Evolutionary conservation across 2,329 filamentous ascomycete genomes (phyloP).

Genomic region (Aspergillus uvarum): DNA sequence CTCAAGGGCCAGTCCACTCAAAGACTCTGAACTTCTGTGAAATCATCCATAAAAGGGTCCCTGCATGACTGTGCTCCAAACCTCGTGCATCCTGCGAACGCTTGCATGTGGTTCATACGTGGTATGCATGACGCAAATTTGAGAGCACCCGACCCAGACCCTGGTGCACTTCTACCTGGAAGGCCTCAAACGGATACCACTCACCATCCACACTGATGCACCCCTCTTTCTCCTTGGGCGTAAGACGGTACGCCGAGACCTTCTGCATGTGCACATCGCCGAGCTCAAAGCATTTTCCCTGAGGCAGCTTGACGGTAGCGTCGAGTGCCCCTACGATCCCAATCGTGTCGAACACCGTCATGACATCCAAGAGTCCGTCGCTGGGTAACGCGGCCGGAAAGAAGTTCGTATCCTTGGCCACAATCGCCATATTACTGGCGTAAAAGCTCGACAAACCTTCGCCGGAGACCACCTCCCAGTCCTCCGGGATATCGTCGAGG

Average conservation of each 20-base stretch:
- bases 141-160: slow-evolving; percentile 79
- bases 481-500: slow-evolving; percentile 69
- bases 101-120: slow-evolving; percentile 48
- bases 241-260: slow-evolving; percentile 78
- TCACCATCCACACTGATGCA: slow-evolving; percentile 95
- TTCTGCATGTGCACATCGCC: slow-evolving; percentile 77
- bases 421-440: slow-evolving; percentile 89
- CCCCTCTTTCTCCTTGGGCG: slow-evolving; percentile 68
- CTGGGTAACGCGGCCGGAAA: slow-evolving; percentile 75
- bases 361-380: slow-evolving; percentile 81
- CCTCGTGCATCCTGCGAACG: too few species aligned
- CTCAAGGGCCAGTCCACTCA: too few species aligned
- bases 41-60: too few species aligned
- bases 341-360: slow-evolving; percentile 75
- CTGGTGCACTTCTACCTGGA: slow-evolving; percentile 83
- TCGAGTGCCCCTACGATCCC: slow-evolving; percentile 63
- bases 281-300: slow-evolving; percentile 74
- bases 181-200: slow-evolving; percentile 76
- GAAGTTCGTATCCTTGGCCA: slow-evolving; percentile 83
- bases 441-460: slow-evolving; percentile 88
- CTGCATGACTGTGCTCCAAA: not conserved
- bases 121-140: slow-evolving; percentile 68
- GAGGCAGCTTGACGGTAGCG: slow-evolving; percentile 69
- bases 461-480: slow-evolving; percentile 72
- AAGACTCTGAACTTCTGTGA: too few species aligned